Conservation (phyloP, 2,329 filamentous ascomycete genomes). For the Neofusicoccum sp. region DNA sequence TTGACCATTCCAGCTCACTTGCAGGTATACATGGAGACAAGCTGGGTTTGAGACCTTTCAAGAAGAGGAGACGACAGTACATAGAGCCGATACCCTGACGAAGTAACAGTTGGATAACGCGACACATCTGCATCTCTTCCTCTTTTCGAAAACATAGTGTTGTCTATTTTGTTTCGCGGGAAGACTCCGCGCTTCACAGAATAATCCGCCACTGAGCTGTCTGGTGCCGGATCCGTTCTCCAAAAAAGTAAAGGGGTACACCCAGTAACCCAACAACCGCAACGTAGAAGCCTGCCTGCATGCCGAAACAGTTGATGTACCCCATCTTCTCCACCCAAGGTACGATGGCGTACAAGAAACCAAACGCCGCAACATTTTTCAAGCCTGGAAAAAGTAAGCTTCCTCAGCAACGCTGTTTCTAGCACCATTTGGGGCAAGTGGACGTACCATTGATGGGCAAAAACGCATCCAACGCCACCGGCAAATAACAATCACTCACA, state of each 20-base stretch:
- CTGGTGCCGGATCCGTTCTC: constrained; percentile 31
- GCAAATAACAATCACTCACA: constrained; percentile 39
- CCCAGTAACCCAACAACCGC: constrained; percentile 32
- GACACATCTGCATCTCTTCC: no score
- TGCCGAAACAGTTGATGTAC: constrained; percentile 38
- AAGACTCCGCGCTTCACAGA: no score
- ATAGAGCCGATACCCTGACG: constrained; percentile 6
- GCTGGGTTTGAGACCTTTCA: neutral
- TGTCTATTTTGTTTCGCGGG: no score
- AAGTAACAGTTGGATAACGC: no score
- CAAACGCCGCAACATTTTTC: constrained; percentile 51
- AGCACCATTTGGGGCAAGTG: no score
- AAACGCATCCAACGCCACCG: constrained; percentile 38
- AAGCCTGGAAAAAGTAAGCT: no score
- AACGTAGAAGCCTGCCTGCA: constrained; percentile 38
- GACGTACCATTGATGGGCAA: constrained; percentile 36
- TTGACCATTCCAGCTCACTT: neutral
- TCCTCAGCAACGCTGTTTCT: no score
- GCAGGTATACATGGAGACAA: neutral
- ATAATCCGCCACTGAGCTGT: constrained; percentile 39
- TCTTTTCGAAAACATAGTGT: no score
- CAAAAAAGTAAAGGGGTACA: constrained; percentile 32
- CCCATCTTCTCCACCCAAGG: constrained; percentile 42
- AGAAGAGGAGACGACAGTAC: neutral
- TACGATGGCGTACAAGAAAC: constrained; percentile 46